A percentile compares a stretch with the other conserved stretches of the same genome.
Conservation (phyloP, 148 eudicot genomes). For the Tetragonia tetragonoides region DNA sequence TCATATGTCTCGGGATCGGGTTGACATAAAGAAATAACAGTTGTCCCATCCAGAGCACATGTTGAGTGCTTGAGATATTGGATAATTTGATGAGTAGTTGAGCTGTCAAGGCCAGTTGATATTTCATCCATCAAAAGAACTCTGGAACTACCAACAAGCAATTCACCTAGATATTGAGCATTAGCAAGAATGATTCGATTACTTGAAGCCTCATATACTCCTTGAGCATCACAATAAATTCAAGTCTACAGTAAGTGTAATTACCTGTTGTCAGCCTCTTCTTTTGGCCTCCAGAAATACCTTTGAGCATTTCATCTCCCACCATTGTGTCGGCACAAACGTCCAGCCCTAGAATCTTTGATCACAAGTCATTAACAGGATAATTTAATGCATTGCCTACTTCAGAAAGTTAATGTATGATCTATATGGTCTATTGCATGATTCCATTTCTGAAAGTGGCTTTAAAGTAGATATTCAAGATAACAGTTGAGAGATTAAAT, state of each 20-base stretch:
- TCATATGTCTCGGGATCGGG: slow-evolving; percentile 93
- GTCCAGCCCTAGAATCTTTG: slow-evolving; percentile 89
- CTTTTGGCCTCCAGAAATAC: slow-evolving; percentile 97
- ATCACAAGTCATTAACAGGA: slow-evolving; percentile 39
- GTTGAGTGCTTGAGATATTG: slow-evolving; percentile 71
- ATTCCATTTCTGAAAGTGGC: not conserved
- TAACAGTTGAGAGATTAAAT: not conserved
- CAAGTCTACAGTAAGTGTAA: slow-evolving; percentile 5
- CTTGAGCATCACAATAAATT: not conserved
- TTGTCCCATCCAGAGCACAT: slow-evolving; percentile 66
- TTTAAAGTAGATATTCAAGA: not conserved
- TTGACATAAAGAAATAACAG: slow-evolving; percentile 79
- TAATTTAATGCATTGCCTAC: not conserved
- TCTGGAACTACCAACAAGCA: slow-evolving; percentile 80
- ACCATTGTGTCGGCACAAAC: slow-evolving; percentile 85
- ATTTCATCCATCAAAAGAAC: slow-evolving; percentile 92
- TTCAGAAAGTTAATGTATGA: not conserved
- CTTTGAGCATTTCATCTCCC: slow-evolving; percentile 95
- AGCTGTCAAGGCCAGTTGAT: slow-evolving; percentile 92
- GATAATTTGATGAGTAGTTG: slow-evolving; percentile 89
- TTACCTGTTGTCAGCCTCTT: slow-evolving; percentile 91
- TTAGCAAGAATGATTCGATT: not conserved
- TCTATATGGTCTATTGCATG: not conserved
- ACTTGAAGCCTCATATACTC: not conserved
- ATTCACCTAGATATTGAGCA: slow-evolving; percentile 54